A percentile compares a stretch with the other conserved stretches of the same genome.
Conservation (phyloP, 106 monocot species). For the Alisma plantagoaquatica region DNA sequence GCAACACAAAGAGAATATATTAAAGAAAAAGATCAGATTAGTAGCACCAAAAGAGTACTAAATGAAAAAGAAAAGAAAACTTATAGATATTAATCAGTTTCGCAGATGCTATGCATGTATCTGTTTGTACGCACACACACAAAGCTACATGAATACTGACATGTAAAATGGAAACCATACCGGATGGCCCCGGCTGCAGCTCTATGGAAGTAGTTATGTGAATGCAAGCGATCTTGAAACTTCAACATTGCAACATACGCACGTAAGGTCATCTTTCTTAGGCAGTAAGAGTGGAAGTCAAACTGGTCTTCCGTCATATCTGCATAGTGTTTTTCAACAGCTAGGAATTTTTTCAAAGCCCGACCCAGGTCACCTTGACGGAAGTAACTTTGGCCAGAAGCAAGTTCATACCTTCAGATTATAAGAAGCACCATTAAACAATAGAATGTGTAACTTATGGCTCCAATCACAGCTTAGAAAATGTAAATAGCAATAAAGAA, state of each 20-base stretch:
- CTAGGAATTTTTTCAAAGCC: conserved; percentile 85
- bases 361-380: conserved; percentile 87
- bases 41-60: not conserved
- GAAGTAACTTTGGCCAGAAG: conserved; percentile 90
- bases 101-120: too few relatives aligned
- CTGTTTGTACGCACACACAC: too few relatives aligned
- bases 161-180: too few relatives aligned
- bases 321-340: conserved; percentile 94
- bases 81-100: too few relatives aligned
- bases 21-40: not conserved
- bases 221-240: conserved; percentile 89
- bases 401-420: conserved; percentile 79
- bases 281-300: conserved; percentile 96
- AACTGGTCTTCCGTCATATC: conserved; percentile 99
- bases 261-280: conserved; percentile 96
- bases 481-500: too few relatives aligned
- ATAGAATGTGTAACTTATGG: too few relatives aligned
- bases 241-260: conserved; percentile 91
- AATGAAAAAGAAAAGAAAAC: too few relatives aligned
- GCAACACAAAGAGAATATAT: conserved; percentile 1
- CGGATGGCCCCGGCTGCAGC: conserved; percentile 95
- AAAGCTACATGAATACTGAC: too few relatives aligned
- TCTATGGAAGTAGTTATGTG: conserved; percentile 87
- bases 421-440: not conserved
- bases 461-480: too few relatives aligned